Evolutionary conservation across 75 land plant species (phyloP), one percentile per base, ranked within the genome.

Genomic region (Picea sitchensis): DNA sequence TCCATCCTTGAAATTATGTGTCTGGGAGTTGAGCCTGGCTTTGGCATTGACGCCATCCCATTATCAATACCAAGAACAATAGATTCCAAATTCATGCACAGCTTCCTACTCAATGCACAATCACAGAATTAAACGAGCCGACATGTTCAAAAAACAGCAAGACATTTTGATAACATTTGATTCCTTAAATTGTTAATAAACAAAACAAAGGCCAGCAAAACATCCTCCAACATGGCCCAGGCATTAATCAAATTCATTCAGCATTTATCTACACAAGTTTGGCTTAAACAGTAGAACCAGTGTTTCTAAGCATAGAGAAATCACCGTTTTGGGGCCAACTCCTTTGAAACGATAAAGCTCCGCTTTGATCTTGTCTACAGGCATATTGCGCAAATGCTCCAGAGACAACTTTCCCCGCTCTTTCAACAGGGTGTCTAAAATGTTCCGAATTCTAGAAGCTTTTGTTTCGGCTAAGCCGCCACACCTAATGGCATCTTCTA

Each of bases 291-390:
- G 26, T 71, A 20, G 21, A 17, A 44, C 26, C 47, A 44, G 26
- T 44, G 74, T 47, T 20, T 71, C 18, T 9, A 51, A 9, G n/a
- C n/a, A 38, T 17, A 71, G 23, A 63, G 51, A 65, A 69, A 38
- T 82, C 81, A 92, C 98, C 88, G 95, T 95, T 73, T 95, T 95
- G 30, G 98, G 91, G 18, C 98, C 98, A 44, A 95, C 87, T 59
- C 98, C 98, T 84, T 92, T 95, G 79, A 92, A 95, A 30, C 78
- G 80, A 34, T 86, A 88, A 51, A 95, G 93, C 83, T 95, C 95
- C 4, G 81, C 77, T 80, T 95, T 95, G 32, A 95, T 84, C 80
- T 95, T 88, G 59, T 86, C 90, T 38, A 87, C 38, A 8, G 93
- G 80, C 85, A 92, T 63, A 38, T 82, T 73, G 57, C 90, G 81